phyloP scores from a whole-genome alignment of 2,329 filamentous ascomycete species.

The Fusarium sp. region DNA sequence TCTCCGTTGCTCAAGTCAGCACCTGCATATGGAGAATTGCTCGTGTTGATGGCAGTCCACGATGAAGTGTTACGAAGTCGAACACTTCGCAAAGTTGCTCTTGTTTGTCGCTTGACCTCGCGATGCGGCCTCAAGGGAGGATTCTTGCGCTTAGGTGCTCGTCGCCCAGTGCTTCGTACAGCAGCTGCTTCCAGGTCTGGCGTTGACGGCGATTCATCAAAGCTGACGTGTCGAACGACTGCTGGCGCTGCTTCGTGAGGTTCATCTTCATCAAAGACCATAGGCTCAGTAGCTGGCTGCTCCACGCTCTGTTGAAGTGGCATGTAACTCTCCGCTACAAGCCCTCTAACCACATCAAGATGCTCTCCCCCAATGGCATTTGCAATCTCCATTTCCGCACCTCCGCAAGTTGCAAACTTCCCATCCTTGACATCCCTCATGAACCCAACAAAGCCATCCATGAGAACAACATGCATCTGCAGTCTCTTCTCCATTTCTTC shows the following conservation, averaged over 20 bases:
- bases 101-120: background rate
- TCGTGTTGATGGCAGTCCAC: conserved; percentile 2
- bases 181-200: conserved; percentile 13
- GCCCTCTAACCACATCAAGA: background rate
- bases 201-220: conserved; percentile 22
- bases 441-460: conserved; percentile 33
- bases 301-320: background rate
- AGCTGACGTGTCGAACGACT: background rate
- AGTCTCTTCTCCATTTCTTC: conserved; percentile 21
- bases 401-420: background rate
- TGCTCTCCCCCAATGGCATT: conserved; percentile 7
- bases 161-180: conserved; percentile 25
- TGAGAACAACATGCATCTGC: conserved; percentile 30
- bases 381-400: conserved; percentile 19
- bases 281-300: background rate
- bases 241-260: background rate
- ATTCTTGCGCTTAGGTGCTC: conserved; percentile 10
- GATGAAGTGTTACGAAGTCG: background rate
- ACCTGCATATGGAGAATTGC: background rate
- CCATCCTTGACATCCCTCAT: conserved; percentile 32
- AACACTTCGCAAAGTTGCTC: background rate
- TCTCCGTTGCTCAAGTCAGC: background rate
- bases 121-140: background rate
- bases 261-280: background rate
- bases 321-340: background rate